phyloP scores from a whole-genome alignment of 192 early-diverging fungal genomes.

The Thoreauomyces humboldtii region DNA sequence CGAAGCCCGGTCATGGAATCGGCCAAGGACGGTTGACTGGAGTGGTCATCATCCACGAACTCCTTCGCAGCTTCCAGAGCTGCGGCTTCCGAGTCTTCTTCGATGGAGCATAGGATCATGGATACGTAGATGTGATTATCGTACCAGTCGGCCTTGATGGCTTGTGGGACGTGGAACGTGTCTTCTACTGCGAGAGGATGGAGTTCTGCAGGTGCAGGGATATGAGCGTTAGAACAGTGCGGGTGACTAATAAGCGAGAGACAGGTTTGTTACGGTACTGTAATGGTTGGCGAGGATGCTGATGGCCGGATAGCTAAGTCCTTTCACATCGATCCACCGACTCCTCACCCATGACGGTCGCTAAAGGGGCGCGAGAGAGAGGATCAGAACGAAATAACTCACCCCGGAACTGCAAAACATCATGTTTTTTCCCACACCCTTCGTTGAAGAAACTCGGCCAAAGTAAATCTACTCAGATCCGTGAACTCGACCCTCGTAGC shows the following conservation, averaged over 20 bases:
- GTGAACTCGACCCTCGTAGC: background rate
- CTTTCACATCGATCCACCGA: conserved; percentile 14
- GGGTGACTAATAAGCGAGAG: no score
- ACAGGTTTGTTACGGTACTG: no score
- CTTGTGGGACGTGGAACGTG: conserved; percentile 35
- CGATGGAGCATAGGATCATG: conserved; percentile 27
- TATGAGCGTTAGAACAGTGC: no score
- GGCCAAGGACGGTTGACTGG: no score
- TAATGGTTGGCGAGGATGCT: background rate
- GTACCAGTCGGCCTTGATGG: conserved; percentile 37
- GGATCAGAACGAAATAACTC: background rate
- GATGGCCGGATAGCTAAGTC: conserved; percentile 14
- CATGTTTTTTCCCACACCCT: background rate
- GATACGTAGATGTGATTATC: conserved; percentile 35
- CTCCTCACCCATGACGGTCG: conserved; percentile 9
- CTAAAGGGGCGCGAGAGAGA: background rate
- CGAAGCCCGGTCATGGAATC: no score
- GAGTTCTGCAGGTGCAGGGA: no score
- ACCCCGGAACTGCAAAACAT: no score
- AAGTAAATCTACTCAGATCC: background rate
- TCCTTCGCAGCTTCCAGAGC: background rate
- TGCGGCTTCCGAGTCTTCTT: background rate
- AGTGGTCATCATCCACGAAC: no score
- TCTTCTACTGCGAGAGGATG: conserved; percentile 43
- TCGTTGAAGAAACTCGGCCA: conserved; percentile 11